Evolutionary conservation across 305 asterid species (phyloP).

Genomic region (Solanum aculeatissimum): DNA sequence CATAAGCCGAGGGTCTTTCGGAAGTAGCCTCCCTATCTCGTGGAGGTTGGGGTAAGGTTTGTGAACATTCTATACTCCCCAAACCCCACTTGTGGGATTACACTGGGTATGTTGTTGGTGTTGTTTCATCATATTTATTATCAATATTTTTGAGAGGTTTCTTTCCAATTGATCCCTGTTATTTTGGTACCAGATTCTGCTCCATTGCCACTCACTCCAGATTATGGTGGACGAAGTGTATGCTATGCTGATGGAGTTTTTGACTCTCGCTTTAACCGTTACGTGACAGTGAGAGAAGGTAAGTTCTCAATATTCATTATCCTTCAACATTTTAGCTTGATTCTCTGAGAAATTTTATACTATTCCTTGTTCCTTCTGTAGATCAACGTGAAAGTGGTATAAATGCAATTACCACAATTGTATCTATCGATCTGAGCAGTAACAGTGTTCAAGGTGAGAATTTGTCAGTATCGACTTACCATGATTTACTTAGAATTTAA

Average conservation of each 20-base stretch:
- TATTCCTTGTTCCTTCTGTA: conserved; percentile 6
- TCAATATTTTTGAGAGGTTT: background rate
- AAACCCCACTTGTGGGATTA: background rate
- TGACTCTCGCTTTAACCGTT: conserved; percentile 71
- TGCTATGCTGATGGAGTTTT: conserved; percentile 88
- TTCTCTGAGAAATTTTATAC: background rate
- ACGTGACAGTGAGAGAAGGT: conserved; percentile 85
- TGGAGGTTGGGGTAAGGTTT: background rate
- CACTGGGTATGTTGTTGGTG: background rate
- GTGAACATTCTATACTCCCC: background rate
- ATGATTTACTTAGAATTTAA: background rate
- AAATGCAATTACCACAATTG: conserved; percentile 64
- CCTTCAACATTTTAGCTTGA: background rate
- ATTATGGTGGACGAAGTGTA: conserved; percentile 57
- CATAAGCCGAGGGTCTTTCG: background rate
- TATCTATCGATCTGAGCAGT: conserved; percentile 43
- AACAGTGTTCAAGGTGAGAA: conserved; percentile 41
- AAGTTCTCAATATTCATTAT: background rate
- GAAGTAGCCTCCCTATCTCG: background rate
- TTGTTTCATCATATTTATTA: background rate
- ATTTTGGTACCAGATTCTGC: conserved; percentile 37
- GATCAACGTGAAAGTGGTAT: conserved; percentile 67
- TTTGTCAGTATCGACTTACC: background rate
- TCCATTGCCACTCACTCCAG: conserved; percentile 85
- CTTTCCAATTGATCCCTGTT: background rate